Conservation (phyloP, 805 yeast genomes). For the Ogataea nonfermentans region DNA sequence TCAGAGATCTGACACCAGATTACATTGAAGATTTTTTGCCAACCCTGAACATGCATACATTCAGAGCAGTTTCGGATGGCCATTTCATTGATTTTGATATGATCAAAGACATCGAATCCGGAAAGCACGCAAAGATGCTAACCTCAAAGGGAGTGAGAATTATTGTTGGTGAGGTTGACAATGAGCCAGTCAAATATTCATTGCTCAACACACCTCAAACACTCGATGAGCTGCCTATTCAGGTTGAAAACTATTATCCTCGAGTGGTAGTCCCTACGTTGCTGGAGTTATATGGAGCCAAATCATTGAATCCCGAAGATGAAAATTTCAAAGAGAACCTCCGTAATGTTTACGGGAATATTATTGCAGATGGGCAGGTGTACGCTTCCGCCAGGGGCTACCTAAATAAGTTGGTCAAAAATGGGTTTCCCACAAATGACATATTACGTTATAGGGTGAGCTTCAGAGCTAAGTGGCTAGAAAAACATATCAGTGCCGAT, state of each 20-base stretch:
- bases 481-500: constrained; percentile 19
- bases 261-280: constrained; percentile 28
- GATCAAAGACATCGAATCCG: constrained; percentile 33
- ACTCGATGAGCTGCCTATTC: constrained; percentile 29
- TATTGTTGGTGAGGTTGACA: constrained; percentile 36
- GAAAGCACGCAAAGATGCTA: constrained; percentile 29
- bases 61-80: constrained; percentile 41
- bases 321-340: constrained; percentile 14
- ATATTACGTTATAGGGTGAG: constrained; percentile 33
- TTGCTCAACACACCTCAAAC: constrained; percentile 31
- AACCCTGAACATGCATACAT: constrained; percentile 22
- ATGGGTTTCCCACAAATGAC: constrained; percentile 25
- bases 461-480: constrained; percentile 26
- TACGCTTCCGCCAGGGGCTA: constrained; percentile 39
- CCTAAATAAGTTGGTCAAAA: constrained; percentile 29
- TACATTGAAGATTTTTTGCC: constrained; percentile 26
- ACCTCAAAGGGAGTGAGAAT: constrained; percentile 22
- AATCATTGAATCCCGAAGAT: constrained; percentile 13
- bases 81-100: constrained; percentile 35
- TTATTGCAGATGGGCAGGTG: constrained; percentile 40
- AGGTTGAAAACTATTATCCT: constrained; percentile 39
- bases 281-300: constrained; percentile 15
- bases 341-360: constrained; percentile 33
- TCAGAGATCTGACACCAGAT: constrained; percentile 4
- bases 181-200: constrained; percentile 35